Evolutionary conservation across 2,329 filamentous ascomycete genomes (phyloP).

Genomic region (Septoria linicola): DNA sequence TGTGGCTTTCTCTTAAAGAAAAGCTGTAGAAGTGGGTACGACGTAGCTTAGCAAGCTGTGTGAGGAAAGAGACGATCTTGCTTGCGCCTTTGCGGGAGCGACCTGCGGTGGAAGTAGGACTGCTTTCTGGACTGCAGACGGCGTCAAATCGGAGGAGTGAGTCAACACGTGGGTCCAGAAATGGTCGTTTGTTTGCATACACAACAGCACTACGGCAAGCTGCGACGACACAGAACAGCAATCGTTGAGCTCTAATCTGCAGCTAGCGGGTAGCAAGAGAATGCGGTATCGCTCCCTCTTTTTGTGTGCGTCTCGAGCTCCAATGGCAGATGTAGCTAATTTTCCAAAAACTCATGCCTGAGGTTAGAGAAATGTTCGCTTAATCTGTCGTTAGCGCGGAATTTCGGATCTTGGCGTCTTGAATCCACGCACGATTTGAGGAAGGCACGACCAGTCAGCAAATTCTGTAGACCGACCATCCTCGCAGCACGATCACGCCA

Average conservation of each 20-base stretch:
- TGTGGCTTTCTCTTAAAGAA: neutral
- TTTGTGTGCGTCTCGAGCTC: neutral
- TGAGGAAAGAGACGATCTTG: constrained; percentile 2
- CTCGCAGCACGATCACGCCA: constrained; percentile 18
- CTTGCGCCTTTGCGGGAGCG: neutral
- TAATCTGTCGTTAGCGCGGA: no score
- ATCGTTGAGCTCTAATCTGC: neutral
- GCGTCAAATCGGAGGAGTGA: constrained; percentile 7
- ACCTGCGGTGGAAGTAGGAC: constrained; percentile 7
- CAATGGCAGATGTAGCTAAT: no score
- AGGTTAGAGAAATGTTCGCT: neutral
- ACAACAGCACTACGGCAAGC: neutral
- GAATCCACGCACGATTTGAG: no score
- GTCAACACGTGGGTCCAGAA: constrained; percentile 7
- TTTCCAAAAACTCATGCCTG: constrained; percentile 4
- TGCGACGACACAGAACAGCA: neutral
- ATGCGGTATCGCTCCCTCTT: neutral
- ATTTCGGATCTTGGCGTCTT: no score
- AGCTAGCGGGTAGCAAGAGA: neutral
- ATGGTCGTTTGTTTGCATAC: neutral
- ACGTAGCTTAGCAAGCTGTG: neutral
- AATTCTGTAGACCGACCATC: constrained; percentile 19
- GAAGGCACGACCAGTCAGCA: neutral
- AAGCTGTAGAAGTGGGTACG: constrained; percentile 8
- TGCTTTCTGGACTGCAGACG: constrained; percentile 2